These are phyloP conservation scores for Phytopythium litorale DNA, from an alignment of 352 stramenopile genomes.

Conservation along the genomic window DNA sequence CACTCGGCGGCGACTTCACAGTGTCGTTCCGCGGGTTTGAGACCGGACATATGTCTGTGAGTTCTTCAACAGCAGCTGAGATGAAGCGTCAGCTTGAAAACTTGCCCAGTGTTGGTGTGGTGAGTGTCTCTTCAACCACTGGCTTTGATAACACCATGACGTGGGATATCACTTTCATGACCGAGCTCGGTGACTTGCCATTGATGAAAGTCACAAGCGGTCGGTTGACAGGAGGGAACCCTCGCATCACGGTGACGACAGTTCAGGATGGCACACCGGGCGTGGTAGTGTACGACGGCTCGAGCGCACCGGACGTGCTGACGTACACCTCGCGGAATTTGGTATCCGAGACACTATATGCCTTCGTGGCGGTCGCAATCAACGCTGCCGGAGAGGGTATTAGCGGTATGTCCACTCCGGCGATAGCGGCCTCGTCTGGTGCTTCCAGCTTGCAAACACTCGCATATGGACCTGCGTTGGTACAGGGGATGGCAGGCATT, in stretches of 20 bases:
- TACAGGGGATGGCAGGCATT: slow-evolving; percentile 90
- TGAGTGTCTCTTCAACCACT: slow-evolving; percentile 57
- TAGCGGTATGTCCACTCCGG: slow-evolving; percentile 78
- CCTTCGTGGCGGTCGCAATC: slow-evolving; percentile 91
- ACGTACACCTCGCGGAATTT: slow-evolving; percentile 78
- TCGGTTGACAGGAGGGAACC: slow-evolving; percentile 68
- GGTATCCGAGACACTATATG: slow-evolving; percentile 88
- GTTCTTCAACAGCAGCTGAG: slow-evolving; percentile 33
- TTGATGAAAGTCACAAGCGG: slow-evolving; percentile 89
- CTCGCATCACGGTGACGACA: slow-evolving; percentile 69
- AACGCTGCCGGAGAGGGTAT: slow-evolving; percentile 91
- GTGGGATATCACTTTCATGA: slow-evolving; percentile 93
- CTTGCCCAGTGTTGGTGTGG: slow-evolving; percentile 69
- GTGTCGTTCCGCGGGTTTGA: slow-evolving; percentile 74
- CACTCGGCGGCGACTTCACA: slow-evolving; percentile 78
- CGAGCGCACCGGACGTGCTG: slow-evolving; percentile 70
- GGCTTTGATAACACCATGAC: slow-evolving; percentile 58
- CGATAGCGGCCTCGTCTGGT: slow-evolving; percentile 90
- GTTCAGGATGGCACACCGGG: slow-evolving; percentile 87
- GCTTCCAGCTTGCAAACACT: slow-evolving; percentile 84
- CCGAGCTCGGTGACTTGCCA: slow-evolving; percentile 92
- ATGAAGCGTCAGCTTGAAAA: slow-evolving; percentile 91
- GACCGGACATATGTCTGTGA: slow-evolving; percentile 60
- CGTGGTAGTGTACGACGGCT: slow-evolving; percentile 90
- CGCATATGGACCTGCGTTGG: slow-evolving; percentile 84